Base-by-base conservation (phyloP, 805 yeast genomes). In the Hanseniaspora clermontiae region DNA sequence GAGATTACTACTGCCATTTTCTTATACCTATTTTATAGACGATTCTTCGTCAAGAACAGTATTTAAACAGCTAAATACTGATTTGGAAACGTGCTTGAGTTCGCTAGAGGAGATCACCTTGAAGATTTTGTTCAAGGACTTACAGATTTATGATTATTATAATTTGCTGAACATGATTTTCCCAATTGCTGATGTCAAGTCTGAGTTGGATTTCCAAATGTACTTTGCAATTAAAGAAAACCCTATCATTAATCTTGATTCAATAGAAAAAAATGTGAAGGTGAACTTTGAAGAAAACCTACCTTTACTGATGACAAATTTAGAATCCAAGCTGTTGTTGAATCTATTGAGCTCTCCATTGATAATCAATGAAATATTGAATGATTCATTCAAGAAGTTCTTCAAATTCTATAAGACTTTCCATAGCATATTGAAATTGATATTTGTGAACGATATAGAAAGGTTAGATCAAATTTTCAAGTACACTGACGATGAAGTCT, bases 81-180 rank as follows among this genome's bases (percentile, higher is more conserved):
- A 76, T n/a, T 50, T 64, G 1, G 66, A 72, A 0, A 58, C 55
- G 1, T 60, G 60, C 12, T 59, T 61, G 8, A 57, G 61, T n/a
- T 59, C 60, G 20, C 65, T 84, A 59, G 70, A 72, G 3, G 65
- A 69, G 10, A 60, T 72, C 8, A 84, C 82, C 61, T 76, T 75
- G 40, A 72, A 71, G 19, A 64, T 69, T 1, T 67, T 84, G 15
- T 68, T 84, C 42, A 68, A 71, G 17, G 77, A 74, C 43, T 77
- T 86, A 27, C 78, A 78, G 0, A 66, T 84, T 36, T 72, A 71
- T n/a, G 78, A 83, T 56, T 80, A 77, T 61, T 79, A 74, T 64
- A 84, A 83, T 63, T 67, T 84, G 51, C 72, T 83, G 58, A 82
- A 82, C 62, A 81, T 84, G 84, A 82, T 85, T n/a, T 81, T 79